These are phyloP conservation scores for Ceratobasidium sp. DNA, from an alignment of 1,284 basidiomycete genomes.

Conservation along the genomic window DNA sequence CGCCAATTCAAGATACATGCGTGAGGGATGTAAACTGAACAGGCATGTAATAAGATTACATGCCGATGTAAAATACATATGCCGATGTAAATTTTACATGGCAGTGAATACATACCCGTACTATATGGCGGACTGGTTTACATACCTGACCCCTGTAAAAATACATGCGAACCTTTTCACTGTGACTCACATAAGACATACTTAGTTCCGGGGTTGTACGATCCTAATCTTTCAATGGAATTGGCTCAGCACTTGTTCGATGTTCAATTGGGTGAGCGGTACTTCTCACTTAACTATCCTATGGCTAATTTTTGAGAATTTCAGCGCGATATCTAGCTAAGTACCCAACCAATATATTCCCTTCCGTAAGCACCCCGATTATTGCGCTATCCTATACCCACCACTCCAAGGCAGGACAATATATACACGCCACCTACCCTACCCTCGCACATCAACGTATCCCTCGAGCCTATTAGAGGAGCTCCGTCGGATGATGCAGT, in stretches of 20 bases:
- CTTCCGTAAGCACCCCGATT: neutral
- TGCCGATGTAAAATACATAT: too few species aligned
- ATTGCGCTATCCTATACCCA: too few species aligned
- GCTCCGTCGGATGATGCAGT: slow-evolving; percentile 12
- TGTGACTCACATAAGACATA: too few species aligned
- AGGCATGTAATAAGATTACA: too few species aligned
- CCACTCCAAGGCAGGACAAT: neutral
- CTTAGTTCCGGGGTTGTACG: neutral
- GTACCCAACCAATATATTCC: slow-evolving; percentile 7
- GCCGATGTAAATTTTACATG: too few species aligned
- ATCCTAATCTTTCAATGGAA: neutral
- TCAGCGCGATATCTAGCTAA: slow-evolving; percentile 11
- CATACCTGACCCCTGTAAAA: too few species aligned
- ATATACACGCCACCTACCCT: slow-evolving; percentile 16
- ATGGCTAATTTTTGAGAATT: neutral
- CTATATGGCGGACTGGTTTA: too few species aligned
- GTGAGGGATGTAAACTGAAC: too few species aligned
- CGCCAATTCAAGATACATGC: too few species aligned
- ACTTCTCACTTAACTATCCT: too few species aligned
- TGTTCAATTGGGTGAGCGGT: slow-evolving; percentile 26
- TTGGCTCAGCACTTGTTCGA: slow-evolving; percentile 7
- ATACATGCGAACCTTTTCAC: too few species aligned
- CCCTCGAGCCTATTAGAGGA: neutral
- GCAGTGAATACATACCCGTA: too few species aligned
- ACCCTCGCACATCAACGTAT: neutral